phyloP scores from a whole-genome alignment of 352 stramenopile species.

The Globisporangium lucens region DNA sequence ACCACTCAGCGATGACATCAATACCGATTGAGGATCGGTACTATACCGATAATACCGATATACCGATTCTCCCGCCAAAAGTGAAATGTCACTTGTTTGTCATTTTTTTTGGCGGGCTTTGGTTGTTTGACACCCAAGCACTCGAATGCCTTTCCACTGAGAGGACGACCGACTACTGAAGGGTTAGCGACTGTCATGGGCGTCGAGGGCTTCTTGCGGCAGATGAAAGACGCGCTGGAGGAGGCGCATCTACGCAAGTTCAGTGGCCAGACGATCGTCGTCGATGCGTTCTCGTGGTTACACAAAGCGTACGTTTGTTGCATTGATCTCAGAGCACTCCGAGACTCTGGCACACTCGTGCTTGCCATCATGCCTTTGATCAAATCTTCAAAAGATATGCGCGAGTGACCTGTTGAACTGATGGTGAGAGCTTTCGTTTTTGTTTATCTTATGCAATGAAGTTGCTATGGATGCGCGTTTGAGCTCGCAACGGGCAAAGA shows the following conservation, averaged over 20 bases:
- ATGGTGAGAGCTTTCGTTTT: not conserved
- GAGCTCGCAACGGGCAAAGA: constrained; percentile 61
- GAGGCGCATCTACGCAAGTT: constrained; percentile 53
- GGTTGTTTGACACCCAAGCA: not conserved
- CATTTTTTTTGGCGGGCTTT: constrained; percentile 1
- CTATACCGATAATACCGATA: not conserved
- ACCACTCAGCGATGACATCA: not conserved
- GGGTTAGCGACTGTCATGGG: constrained; percentile 31
- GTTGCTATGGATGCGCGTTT: constrained; percentile 76
- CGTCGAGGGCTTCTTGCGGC: constrained; percentile 60
- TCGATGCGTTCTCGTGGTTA: constrained; percentile 77
- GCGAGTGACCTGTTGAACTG: not conserved
- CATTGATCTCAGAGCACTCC: not conserved
- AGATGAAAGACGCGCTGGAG: constrained; percentile 54
- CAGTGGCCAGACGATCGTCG: constrained; percentile 50
- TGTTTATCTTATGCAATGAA: constrained; percentile 16
- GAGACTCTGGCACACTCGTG: not conserved
- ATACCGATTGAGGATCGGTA: not conserved
- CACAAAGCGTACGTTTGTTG: constrained; percentile 64
- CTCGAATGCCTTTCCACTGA: not conserved
- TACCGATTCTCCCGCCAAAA: constrained; percentile 1
- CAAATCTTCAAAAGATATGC: not conserved
- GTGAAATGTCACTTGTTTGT: no score
- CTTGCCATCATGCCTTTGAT: not conserved
- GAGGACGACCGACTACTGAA: no score